Evolutionary conservation across 495 filamentous ascomycete species (phyloP).

Genomic region (Lasiosphaeria miniovina): DNA sequence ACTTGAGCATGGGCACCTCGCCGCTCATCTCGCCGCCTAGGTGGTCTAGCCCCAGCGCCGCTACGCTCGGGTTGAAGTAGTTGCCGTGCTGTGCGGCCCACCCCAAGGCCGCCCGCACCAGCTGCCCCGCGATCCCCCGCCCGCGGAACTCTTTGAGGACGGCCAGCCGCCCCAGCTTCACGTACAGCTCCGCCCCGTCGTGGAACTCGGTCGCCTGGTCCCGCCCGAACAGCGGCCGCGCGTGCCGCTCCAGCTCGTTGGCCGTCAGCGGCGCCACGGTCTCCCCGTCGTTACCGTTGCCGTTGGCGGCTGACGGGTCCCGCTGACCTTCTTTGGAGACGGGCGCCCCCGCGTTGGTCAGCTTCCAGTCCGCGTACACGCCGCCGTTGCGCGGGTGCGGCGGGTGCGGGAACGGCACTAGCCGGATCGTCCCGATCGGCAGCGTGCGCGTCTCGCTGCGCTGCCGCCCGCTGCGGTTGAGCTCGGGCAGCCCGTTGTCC

Average conservation of each 20-base stretch:
- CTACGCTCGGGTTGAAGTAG: slow-evolving; percentile 47
- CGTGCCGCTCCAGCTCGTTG: slow-evolving; percentile 2
- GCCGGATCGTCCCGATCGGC: slow-evolving; percentile 70
- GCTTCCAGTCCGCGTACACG: slow-evolving; percentile 34
- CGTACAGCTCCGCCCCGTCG: slow-evolving; percentile 64
- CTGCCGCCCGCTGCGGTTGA: slow-evolving; percentile 19
- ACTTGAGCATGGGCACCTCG: slow-evolving; percentile 41
- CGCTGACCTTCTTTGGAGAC: background rate
- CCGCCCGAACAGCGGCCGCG: slow-evolving; percentile 27
- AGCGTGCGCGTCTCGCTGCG: slow-evolving; percentile 34
- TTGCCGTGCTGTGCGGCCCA: slow-evolving; percentile 60
- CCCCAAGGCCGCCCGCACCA: slow-evolving; percentile 59
- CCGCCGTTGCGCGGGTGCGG: slow-evolving; percentile 52
- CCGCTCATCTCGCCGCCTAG: slow-evolving; percentile 24
- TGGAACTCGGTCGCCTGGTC: slow-evolving; percentile 46
- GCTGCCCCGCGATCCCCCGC: slow-evolving; percentile 55
- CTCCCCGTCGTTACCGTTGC: slow-evolving; percentile 1
- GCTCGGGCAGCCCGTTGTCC: background rate
- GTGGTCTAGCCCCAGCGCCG: slow-evolving; percentile 43
- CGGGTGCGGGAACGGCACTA: slow-evolving; percentile 73
- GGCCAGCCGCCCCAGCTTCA: slow-evolving; percentile 77
- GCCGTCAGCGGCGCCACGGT: background rate
- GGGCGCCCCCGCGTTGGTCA: slow-evolving; percentile 20
- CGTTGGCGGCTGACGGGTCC: background rate
- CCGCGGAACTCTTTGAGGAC: slow-evolving; percentile 61